Evolutionary conservation across 2,329 filamentous ascomycete genomes (phyloP).

Genomic region (Botrytis fabae): DNA sequence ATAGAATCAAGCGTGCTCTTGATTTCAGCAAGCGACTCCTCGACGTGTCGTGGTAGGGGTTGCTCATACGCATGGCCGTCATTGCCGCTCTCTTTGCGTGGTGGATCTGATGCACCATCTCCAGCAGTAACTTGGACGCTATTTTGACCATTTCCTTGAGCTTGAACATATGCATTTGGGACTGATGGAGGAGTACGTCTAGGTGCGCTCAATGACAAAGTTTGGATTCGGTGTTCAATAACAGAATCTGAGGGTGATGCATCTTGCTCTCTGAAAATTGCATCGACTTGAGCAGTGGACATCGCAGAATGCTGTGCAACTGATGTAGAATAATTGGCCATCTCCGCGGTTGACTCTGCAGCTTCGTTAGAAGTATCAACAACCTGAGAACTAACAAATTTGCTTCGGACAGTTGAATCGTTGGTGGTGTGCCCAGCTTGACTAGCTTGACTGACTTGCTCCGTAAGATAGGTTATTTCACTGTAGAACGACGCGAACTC

Average conservation of each 20-base stretch:
- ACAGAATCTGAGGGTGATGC: neutral
- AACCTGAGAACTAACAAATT: neutral
- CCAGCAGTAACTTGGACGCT: neutral
- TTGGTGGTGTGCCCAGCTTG: neutral
- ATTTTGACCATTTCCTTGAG: neutral
- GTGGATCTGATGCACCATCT: neutral
- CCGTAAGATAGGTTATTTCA: neutral
- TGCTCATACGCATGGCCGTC: neutral
- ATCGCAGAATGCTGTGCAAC: neutral
- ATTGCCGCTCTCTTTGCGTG: neutral
- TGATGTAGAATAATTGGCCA: neutral
- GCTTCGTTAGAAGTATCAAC: neutral
- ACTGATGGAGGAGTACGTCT: neutral
- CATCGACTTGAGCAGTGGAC: neutral
- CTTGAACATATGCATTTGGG: no score
- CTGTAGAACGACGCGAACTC: constrained; percentile 3
- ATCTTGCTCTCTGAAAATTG: neutral
- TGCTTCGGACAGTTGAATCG: neutral
- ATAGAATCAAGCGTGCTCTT: neutral
- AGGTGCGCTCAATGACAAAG: neutral
- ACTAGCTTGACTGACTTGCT: neutral
- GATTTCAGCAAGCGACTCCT: neutral
- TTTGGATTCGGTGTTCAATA: neutral
- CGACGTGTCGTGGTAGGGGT: neutral
- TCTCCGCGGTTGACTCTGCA: neutral